phyloP scores from a whole-genome alignment of 2,329 filamentous ascomycete species.

The Fusarium gaditjirri region DNA sequence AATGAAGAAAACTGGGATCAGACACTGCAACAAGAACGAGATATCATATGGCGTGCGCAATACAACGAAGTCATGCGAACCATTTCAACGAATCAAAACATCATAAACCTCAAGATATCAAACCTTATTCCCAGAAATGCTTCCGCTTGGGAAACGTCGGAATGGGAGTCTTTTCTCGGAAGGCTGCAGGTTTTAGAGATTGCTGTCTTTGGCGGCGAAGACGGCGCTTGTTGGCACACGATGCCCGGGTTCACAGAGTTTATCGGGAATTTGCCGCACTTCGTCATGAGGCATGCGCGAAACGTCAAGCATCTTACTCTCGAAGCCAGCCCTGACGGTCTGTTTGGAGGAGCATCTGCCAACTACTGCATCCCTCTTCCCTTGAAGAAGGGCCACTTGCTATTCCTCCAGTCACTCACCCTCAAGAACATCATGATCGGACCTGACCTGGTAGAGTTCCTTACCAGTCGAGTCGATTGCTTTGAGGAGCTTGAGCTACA shows the following conservation, averaged over 20 bases:
- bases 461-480: background rate
- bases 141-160: background rate
- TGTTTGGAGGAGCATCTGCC: background rate
- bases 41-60: background rate
- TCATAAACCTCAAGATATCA: background rate
- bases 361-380: background rate
- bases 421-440: background rate
- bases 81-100: background rate
- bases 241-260: rapidly evolving
- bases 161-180: background rate
- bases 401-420: background rate
- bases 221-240: background rate
- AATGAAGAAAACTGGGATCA: background rate
- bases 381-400: rapidly evolving
- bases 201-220: background rate
- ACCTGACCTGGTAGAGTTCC: background rate
- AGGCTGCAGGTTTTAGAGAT: background rate
- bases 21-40: background rate
- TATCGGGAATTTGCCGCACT: rapidly evolving
- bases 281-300: background rate
- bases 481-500: background rate
- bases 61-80: background rate
- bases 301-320: background rate
- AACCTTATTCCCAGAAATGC: background rate
- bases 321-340: background rate